Base-by-base conservation (phyloP, 441 rosid species). In the Gossypium gossypioides region DNA sequence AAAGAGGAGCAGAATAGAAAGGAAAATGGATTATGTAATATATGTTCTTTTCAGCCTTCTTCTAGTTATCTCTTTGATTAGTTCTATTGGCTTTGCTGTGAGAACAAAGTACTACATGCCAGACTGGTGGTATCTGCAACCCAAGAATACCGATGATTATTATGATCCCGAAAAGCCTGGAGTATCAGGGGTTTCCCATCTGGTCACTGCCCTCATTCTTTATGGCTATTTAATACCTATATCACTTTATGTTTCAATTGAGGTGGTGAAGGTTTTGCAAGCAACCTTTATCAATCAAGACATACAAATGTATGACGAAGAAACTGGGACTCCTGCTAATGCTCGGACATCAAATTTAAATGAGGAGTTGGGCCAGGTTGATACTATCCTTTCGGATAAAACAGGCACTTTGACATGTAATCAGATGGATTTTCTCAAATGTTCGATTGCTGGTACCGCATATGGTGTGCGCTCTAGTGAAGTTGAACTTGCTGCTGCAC, bases 331-430 rank as follows among this genome's bases (percentile, higher is more conserved):
- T 67, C 85, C 96, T 72, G 93, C 97, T 56, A 84, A 84, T 60
- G 99, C 99, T 40, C 86, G 99, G 57, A 94, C 99, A 16, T 94
- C 99, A 37, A 94, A 92, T 84, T 81, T 94, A 71, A 94, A 94
- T 1, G 99, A 94, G 80, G 99, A 94, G 81, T 82, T 94, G 75
- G 99, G 99, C 50, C 97, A 92, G 80, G 96, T 94, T 21, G 96
- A 94, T 71, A 94, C 97, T 0, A 90, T 94, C 77, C 97, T 94
- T 19, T 94, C 98, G 15, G 98, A 94, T 76, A 93, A 93, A 84
- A 93, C 98, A 0, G 98, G 98, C 68, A 93, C 98, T 24, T 79
- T 93, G 85, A 94, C 98, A 69, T 94, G 98, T 83, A 94, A 92
- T 79, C 99, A 94, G 85, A 94, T 94, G 99, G 99, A 94, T 83